Conservation (phyloP, 2,329 filamentous ascomycete genomes). For the Botrytis elliptica region DNA sequence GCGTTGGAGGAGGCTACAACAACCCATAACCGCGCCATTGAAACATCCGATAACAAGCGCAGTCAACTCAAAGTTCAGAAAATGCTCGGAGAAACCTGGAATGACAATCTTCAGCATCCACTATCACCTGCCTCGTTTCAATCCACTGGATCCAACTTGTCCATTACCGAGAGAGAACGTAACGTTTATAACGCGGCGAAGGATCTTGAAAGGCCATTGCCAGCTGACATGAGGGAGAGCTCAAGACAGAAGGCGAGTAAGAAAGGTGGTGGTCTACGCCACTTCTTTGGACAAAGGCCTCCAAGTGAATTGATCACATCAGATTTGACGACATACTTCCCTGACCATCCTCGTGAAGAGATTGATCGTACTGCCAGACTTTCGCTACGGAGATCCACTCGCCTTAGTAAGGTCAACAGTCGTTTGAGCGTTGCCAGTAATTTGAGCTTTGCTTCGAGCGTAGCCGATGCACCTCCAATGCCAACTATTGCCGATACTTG, state of each 20-base stretch:
- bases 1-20: constrained; percentile 83
- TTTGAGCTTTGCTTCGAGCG: constrained; percentile 85
- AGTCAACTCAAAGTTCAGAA: constrained; percentile 88
- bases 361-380: constrained; percentile 94
- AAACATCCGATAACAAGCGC: constrained; percentile 64
- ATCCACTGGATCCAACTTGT: constrained; percentile 36
- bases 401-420: constrained; percentile 88
- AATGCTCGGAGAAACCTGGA: constrained; percentile 82
- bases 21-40: constrained; percentile 62
- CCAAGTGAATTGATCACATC: constrained; percentile 97
- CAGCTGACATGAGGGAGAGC: constrained; percentile 41
- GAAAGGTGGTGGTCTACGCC: constrained; percentile 61
- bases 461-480: constrained; percentile 90
- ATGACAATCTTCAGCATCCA: constrained; percentile 76
- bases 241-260: constrained; percentile 42
- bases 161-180: constrained; percentile 60
- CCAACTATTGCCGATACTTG: constrained; percentile 94
- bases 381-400: constrained; percentile 85
- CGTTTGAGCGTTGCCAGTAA: constrained; percentile 93
- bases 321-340: constrained; percentile 95
- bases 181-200: constrained; percentile 60
- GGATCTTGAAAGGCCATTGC: constrained; percentile 57
- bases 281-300: constrained; percentile 88
- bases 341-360: constrained; percentile 87
- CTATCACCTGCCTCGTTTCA: constrained; percentile 76